Percentiles rank a stretch among this genome's conserved stretches.
These are phyloP conservation scores for Xylariaceae sp. DNA, from an alignment of 2,329 filamentous ascomycete species.

Conservation along the genomic window DNA sequence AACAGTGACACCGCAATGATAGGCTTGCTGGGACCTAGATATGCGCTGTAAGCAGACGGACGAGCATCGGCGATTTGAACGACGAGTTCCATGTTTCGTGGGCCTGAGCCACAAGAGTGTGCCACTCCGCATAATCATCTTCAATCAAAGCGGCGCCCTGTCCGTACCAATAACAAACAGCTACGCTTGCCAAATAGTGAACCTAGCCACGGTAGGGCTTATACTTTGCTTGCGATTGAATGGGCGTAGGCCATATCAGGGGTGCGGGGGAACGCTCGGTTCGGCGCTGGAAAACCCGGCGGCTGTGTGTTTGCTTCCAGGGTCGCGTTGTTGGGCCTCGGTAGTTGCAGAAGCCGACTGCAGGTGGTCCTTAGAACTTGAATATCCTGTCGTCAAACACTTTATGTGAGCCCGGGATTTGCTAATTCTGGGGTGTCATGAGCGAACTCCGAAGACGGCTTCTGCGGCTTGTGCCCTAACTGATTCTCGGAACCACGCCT, in stretches of 20 bases:
- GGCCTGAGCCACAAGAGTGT: not conserved
- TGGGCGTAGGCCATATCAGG: not conserved
- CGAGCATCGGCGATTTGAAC: not conserved
- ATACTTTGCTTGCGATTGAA: not conserved
- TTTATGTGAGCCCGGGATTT: not conserved
- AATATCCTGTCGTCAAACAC: not conserved
- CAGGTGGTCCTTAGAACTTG: not conserved
- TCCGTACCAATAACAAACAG: not conserved
- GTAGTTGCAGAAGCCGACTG: not conserved
- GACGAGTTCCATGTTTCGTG: not conserved
- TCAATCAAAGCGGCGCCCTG: not conserved
- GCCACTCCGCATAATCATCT: not conserved
- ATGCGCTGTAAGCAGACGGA: not conserved
- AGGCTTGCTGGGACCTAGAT: not conserved
- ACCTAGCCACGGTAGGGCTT: not conserved
- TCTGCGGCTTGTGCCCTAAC: not conserved
- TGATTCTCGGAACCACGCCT: not conserved
- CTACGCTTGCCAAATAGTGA: not conserved
- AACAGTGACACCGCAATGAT: not conserved
- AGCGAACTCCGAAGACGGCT: not conserved
- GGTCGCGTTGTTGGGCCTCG: not conserved
- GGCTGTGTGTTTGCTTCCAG: not conserved
- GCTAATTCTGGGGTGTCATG: not conserved
- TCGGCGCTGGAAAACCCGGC: not conserved
- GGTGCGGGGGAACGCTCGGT: not conserved